Evolutionary conservation across 2,329 filamentous ascomycete genomes (phyloP), one percentile per base, ranked within the genome.

Genomic region (Celoporthe dispersa): DNA sequence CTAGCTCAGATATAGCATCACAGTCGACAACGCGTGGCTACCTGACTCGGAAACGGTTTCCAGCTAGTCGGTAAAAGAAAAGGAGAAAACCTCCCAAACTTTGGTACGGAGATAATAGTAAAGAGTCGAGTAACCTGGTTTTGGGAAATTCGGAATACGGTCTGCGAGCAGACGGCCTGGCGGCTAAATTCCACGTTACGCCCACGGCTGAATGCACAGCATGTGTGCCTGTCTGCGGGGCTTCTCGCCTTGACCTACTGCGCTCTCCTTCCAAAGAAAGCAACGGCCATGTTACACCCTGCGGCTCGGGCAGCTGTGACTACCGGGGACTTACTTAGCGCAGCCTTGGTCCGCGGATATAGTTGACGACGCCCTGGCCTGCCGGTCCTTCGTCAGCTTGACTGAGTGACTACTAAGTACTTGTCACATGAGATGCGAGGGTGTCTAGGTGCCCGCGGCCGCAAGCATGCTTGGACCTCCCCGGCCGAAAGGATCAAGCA

Each of bases 171-270:
- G 8, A 35, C 9, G 57, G 14, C 57, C 1, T 60, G 25, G 57
- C 57, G 57, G 57, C 57, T 60, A 60, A 60, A 60, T 60, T 35
- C 57, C 57, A 60, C 57, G 57, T 60, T 60, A 31, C 19, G 33
- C 31, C 31, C 57, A 33, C 28, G 28, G 57, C 57, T 35, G 57
- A 35, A 60, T 33, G 57, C 25, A 19, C 14, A 31, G 57, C 57
- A 60, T 33, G 28, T 9, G 28, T 60, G 53, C 28, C 7, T 22
- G 41, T 48, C 14, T 22, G 19, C 16, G 19, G 57, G 57, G 33
- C 14, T n/a, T 35, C 6, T 22, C 33, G 31, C 31, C 51, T 16
- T 28, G 51, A 14, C 14, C 11, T 25, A 55, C 11, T 31, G 14
- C 16, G 2, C 22, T 11, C 25, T 28, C 51, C 51, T 55, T 28